These are phyloP conservation scores for Chrysoporthe austroafricana DNA, from an alignment of 2,329 filamentous ascomycete genomes.

Conservation along the genomic window DNA sequence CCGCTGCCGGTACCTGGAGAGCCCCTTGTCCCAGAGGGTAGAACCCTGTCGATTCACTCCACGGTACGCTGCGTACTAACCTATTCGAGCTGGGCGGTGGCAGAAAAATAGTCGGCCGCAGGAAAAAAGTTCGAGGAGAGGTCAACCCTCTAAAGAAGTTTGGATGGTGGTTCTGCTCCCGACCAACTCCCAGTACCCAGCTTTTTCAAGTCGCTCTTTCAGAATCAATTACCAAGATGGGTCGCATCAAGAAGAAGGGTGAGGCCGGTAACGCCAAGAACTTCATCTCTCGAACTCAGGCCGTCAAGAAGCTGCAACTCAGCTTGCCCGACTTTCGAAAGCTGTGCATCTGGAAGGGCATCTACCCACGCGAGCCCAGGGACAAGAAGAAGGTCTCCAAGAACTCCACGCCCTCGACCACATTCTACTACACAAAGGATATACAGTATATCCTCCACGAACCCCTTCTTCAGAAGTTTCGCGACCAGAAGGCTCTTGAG, in stretches of 20 bases:
- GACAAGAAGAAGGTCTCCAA: constrained; percentile 97
- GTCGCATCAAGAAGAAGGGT: constrained; percentile 88
- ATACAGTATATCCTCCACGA: constrained; percentile 98
- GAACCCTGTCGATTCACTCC: not conserved
- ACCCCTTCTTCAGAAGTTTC: constrained; percentile 90
- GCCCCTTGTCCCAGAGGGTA: not conserved
- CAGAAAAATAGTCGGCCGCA: constrained; percentile 30
- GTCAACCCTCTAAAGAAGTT: too few relatives aligned
- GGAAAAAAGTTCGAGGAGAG: constrained; percentile 38
- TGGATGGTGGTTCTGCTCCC: not conserved
- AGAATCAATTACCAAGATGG: constrained; percentile 52
- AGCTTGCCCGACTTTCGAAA: constrained; percentile 96
- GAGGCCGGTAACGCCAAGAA: constrained; percentile 93
- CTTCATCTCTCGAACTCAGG: constrained; percentile 96
- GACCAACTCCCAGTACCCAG: constrained; percentile 22
- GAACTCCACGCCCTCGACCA: constrained; percentile 85
- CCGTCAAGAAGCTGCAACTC: constrained; percentile 96
- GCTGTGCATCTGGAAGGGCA: constrained; percentile 99
- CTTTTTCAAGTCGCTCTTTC: constrained; percentile 10
- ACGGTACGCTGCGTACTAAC: not conserved
- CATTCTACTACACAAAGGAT: constrained; percentile 91
- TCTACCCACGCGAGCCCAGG: constrained; percentile 95
- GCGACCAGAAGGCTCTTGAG: constrained; percentile 93
- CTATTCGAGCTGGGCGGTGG: constrained; percentile 15
- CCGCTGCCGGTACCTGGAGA: not conserved